These are phyloP conservation scores for Hanseniaspora vineae DNA, from an alignment of 805 yeast genomes.

Conservation along the genomic window DNA sequence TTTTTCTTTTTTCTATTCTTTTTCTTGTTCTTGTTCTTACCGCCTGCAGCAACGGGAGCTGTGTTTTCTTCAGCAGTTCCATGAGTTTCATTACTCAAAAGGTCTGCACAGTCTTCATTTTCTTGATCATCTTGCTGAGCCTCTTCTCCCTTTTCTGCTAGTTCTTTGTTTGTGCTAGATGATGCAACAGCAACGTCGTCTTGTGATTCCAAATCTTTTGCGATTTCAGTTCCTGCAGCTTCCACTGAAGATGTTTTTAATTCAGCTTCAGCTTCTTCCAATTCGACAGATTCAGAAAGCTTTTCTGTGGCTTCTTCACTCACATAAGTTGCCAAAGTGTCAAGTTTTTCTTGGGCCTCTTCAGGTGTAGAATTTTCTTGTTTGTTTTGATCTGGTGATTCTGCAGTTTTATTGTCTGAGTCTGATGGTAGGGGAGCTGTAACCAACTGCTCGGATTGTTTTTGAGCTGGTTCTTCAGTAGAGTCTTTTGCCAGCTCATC, in stretches of 20 bases:
- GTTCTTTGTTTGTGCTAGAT: slow-evolving; percentile 1
- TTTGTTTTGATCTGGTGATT: too few species aligned
- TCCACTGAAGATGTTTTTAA: slow-evolving; percentile 7
- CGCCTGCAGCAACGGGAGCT: neutral
- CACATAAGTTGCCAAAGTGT: neutral
- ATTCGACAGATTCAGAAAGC: slow-evolving; percentile 2
- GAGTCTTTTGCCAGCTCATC: neutral
- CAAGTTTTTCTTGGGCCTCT: neutral
- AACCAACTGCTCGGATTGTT: too few species aligned
- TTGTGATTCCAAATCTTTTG: slow-evolving; percentile 2
- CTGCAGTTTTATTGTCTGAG: too few species aligned
- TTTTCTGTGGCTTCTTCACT: slow-evolving; percentile 5
- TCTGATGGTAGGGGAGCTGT: too few species aligned
- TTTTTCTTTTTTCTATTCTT: slow-evolving; percentile 16
- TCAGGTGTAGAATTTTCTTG: neutral
- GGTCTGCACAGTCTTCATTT: slow-evolving; percentile 3
- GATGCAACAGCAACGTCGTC: neutral
- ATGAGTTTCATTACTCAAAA: slow-evolving; percentile 6
- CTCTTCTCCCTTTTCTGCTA: slow-evolving; percentile 1
- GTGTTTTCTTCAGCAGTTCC: neutral
- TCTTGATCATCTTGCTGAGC: slow-evolving; percentile 5
- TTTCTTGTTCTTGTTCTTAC: slow-evolving; percentile 15
- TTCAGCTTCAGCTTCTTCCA: neutral
- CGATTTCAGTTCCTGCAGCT: slow-evolving; percentile 2
- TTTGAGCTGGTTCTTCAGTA: neutral